Evolutionary conservation across 2,329 filamentous ascomycete genomes (phyloP).

Genomic region (Monosporascus sp.): DNA sequence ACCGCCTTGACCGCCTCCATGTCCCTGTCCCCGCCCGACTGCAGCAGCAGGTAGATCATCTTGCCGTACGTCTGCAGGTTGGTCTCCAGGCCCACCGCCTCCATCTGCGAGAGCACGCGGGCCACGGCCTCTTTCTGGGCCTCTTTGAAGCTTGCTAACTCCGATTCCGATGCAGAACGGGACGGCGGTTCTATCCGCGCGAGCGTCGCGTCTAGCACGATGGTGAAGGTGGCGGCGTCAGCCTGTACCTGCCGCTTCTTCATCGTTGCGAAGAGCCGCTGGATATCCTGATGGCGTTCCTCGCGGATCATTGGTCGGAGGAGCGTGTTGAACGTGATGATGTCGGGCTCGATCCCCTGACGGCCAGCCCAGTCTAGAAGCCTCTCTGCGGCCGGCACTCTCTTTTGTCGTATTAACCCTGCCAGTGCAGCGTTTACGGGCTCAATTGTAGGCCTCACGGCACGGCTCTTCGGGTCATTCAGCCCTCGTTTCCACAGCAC

Average conservation of each 20-base stretch:
- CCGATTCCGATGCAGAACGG: conserved; percentile 15
- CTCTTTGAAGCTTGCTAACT: conserved; percentile 12
- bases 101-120: conserved; percentile 53
- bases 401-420: conserved; percentile 49
- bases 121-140: conserved; percentile 49
- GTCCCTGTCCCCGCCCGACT: conserved; percentile 32
- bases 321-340: conserved; percentile 64
- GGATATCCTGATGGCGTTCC: conserved; percentile 41
- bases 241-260: conserved; percentile 45
- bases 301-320: conserved; percentile 53
- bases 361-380: conserved; percentile 55
- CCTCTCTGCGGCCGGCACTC: conserved; percentile 42
- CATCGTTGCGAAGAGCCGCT: conserved; percentile 55
- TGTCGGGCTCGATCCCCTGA: conserved; percentile 50
- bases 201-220: conserved; percentile 59
- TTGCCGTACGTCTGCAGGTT: conserved; percentile 63
- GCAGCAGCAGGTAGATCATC: conserved; percentile 60
- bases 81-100: conserved; percentile 48
- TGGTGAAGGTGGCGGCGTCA: conserved; percentile 66
- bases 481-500: conserved; percentile 46
- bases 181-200: conserved; percentile 29
- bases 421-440: conserved; percentile 66
- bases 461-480: conserved; percentile 26
- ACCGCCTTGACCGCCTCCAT: conserved; percentile 52
- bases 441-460: conserved; percentile 54